These are phyloP conservation scores for Aspergillus novofumigatus DNA, from an alignment of 2,329 filamentous ascomycete genomes.

Conservation along the genomic window DNA sequence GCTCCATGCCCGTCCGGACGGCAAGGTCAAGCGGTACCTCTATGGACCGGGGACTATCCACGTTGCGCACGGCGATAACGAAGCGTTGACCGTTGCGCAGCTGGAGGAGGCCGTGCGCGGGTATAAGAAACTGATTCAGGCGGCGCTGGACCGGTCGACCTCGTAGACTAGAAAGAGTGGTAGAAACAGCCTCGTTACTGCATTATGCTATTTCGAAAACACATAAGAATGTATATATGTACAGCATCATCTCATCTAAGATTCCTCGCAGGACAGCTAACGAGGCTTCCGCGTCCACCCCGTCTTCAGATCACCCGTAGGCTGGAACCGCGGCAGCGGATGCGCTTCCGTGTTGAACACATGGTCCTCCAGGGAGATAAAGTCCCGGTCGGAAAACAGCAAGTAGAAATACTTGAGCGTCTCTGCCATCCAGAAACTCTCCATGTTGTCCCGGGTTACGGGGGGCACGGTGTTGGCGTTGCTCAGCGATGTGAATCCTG, in stretches of 20 bases:
- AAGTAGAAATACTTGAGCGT: conserved; percentile 98
- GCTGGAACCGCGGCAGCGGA: conserved; percentile 79
- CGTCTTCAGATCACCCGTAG: conserved; percentile 48
- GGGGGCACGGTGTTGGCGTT: conserved; percentile 72
- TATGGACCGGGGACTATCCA: conserved; percentile 68
- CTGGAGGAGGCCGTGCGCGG: conserved; percentile 74
- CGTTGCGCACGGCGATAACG: conserved; percentile 81
- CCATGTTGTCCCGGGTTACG: conserved; percentile 80
- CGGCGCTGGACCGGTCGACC: conserved; percentile 19
- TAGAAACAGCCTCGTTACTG: neutral
- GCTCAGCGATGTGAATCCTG: conserved; percentile 74
- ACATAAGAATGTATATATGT: neutral
- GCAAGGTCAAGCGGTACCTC: conserved; percentile 50
- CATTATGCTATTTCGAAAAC: neutral
- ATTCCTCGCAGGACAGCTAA: neutral
- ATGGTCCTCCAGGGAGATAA: conserved; percentile 78
- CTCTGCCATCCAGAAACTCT: conserved; percentile 98
- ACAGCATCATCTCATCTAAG: conserved; percentile 27
- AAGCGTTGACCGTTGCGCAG: conserved; percentile 70
- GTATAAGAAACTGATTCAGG: conserved; percentile 65
- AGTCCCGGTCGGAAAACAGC: conserved; percentile 77
- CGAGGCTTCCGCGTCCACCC: conserved; percentile 34
- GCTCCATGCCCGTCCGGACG: conserved; percentile 56
- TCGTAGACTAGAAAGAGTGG: neutral
- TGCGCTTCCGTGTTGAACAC: conserved; percentile 98